Evolutionary conservation across 2,329 filamentous ascomycete genomes (phyloP), one percentile per base, ranked within the genome.

Genomic region (Lachnellula hyalina): DNA sequence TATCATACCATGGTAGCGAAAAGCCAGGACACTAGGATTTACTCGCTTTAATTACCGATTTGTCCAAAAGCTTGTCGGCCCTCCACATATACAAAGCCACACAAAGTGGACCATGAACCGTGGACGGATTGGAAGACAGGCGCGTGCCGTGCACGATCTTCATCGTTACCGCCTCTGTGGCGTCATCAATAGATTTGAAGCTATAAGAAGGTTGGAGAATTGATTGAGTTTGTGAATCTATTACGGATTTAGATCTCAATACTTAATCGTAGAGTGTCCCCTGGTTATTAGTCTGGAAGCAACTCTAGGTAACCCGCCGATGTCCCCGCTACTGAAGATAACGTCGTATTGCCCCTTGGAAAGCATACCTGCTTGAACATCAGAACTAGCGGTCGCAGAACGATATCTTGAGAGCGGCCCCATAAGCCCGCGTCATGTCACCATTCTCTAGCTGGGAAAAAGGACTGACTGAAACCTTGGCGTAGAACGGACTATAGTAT

Each of bases 1-100:
- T 51, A 41, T 28, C 46, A 50, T 56, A 56, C 51, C 51, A 56
- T 56, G 51, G 54, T 56, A 56, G 25, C 51, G 46, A 51, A 32
- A 49, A 52, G 46, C 53, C 41, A 23, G 36, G 19, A 21, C n/a
- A 32, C 45, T 21, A 52, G 40, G 45, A 53, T 52, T 36, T 36
- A 21, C 47, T 38, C 17, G 38, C 28, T 36, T 32, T 12, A 50
- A 49, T 41, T 47, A 41, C 49, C 40, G 34, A 50, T 49, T 47
- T 28, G 49, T 15, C 23, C 35, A 11, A 53, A 47, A 53, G 50
- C 47, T 47, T 56, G 50, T 56, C 47, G 45, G 47, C 25, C 35
- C 47, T 40, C 47, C 44, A 32, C 44, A 46, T 28, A 28, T 19
- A 46, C 28, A 21, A 36, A 36, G 38, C 36, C 12, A 28, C 40